Conservation (phyloP, 805 yeast species). For the Cyberlindnera nakhonratchasimensis region DNA sequence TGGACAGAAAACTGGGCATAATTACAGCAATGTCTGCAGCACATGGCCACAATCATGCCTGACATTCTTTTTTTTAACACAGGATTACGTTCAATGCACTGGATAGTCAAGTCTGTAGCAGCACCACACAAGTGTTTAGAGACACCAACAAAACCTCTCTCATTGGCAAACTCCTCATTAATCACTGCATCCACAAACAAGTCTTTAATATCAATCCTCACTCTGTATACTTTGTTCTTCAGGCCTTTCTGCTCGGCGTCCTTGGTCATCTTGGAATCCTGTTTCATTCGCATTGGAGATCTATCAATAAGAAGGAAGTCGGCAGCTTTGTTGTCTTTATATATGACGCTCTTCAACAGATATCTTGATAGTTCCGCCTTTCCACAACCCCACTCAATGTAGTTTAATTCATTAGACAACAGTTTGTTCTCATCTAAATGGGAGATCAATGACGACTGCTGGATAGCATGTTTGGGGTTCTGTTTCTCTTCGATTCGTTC, state of each 20-base stretch:
- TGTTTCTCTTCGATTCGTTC: slow-evolving; percentile 36
- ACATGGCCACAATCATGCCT: slow-evolving; percentile 83
- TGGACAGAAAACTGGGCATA: slow-evolving; percentile 48
- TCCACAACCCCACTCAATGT: slow-evolving; percentile 88
- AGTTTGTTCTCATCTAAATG: slow-evolving; percentile 46
- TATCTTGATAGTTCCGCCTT: slow-evolving; percentile 79
- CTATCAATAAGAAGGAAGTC: slow-evolving; percentile 68
- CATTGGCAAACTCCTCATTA: slow-evolving; percentile 21
- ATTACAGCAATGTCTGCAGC: slow-evolving; percentile 84
- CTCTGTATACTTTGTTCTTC: slow-evolving; percentile 38
- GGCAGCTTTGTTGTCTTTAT: slow-evolving; percentile 19
- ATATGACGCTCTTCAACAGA: slow-evolving; percentile 36
- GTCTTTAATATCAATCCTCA: slow-evolving; percentile 80
- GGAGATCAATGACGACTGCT: slow-evolving; percentile 78
- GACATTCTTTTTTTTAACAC: slow-evolving; percentile 31
- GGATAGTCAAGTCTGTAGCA: slow-evolving; percentile 83
- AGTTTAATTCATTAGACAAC: slow-evolving; percentile 35
- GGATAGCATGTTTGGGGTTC: slow-evolving; percentile 73
- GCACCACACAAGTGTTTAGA: slow-evolving; percentile 93
- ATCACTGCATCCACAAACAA: slow-evolving; percentile 48
- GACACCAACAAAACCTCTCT: slow-evolving; percentile 47
- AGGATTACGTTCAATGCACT: slow-evolving; percentile 49
- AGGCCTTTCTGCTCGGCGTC: slow-evolving; percentile 40
- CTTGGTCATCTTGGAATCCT: slow-evolving; percentile 61
- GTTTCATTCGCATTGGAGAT: slow-evolving; percentile 71